A percentile compares a stretch with the other conserved stretches of the same genome.
phyloP scores from a whole-genome alignment of 148 eudicot genomes.

The Agrostemma githago region DNA sequence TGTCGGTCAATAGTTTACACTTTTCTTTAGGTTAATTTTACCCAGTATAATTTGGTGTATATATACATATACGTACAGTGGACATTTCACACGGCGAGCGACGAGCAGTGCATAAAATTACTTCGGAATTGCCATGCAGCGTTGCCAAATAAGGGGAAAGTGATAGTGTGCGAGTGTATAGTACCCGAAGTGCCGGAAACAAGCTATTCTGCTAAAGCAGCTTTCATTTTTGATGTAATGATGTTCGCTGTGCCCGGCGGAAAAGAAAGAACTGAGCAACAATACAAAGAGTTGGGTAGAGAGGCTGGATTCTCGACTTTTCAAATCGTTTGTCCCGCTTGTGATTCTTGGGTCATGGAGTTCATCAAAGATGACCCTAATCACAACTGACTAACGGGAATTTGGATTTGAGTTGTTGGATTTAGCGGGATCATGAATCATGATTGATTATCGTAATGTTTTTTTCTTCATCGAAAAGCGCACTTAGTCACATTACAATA shows the following conservation, averaged over 20 bases:
- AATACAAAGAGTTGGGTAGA: slow-evolving; percentile 30
- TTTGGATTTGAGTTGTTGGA: too few species aligned
- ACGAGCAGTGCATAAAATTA: slow-evolving; percentile 33
- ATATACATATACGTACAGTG: slow-evolving; percentile 12
- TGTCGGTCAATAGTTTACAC: too few species aligned
- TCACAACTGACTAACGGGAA: too few species aligned
- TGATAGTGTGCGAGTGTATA: slow-evolving; percentile 29
- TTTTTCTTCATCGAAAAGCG: too few species aligned
- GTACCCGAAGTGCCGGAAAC: slow-evolving; percentile 23
- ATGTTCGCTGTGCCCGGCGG: slow-evolving; percentile 32
- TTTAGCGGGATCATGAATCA: too few species aligned
- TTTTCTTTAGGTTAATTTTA: too few species aligned
- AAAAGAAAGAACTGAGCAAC: slow-evolving; percentile 33
- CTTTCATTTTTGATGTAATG: slow-evolving; percentile 14
- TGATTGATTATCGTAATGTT: too few species aligned
- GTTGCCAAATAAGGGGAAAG: slow-evolving; percentile 31
- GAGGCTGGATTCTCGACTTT: slow-evolving; percentile 30
- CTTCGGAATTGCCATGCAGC: slow-evolving; percentile 37
- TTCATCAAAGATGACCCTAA: slow-evolving; percentile 9
- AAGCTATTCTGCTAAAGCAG: slow-evolving; percentile 8
- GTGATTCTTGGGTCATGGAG: slow-evolving; percentile 30
- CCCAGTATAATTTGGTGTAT: too few species aligned
- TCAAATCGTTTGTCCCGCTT: slow-evolving; percentile 11
- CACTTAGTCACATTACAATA: too few species aligned
- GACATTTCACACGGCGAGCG: slow-evolving; percentile 28